Evolutionary conservation across 2,329 filamentous ascomycete species (phyloP).

Genomic region (Hypoxylon sp.): DNA sequence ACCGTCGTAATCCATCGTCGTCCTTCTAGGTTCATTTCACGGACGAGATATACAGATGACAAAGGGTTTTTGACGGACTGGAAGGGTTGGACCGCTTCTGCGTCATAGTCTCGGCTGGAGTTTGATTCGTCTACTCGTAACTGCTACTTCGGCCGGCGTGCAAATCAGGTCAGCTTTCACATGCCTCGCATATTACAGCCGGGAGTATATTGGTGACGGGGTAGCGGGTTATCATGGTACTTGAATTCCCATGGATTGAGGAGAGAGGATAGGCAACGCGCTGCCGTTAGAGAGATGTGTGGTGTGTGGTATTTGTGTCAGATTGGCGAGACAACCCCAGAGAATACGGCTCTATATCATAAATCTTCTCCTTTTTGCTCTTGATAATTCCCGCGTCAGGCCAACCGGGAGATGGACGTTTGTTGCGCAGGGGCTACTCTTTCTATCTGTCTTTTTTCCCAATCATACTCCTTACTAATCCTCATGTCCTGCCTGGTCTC

Average conservation of each 20-base stretch:
- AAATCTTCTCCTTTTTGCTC: slow-evolving; percentile 64
- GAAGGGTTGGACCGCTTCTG: slow-evolving; percentile 53
- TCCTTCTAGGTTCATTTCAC: slow-evolving; percentile 50
- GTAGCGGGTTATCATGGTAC: slow-evolving; percentile 48
- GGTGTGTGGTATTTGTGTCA: slow-evolving; percentile 55
- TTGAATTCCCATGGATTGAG: slow-evolving; percentile 48
- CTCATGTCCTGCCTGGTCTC: slow-evolving; percentile 47
- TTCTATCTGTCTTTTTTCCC: slow-evolving; percentile 52
- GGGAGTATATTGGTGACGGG: slow-evolving; percentile 52
- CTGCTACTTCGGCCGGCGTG: slow-evolving; percentile 51
- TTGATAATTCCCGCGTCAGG: slow-evolving; percentile 55
- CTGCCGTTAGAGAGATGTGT: slow-evolving; percentile 52
- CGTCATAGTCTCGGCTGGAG: slow-evolving; percentile 55
- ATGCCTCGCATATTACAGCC: slow-evolving; percentile 47
- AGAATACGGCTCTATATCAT: slow-evolving; percentile 62
- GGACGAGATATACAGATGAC: slow-evolving; percentile 52
- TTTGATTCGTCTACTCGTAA: slow-evolving; percentile 54
- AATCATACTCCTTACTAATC: slow-evolving; percentile 53
- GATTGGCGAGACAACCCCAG: slow-evolving; percentile 55
- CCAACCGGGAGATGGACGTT: slow-evolving; percentile 53
- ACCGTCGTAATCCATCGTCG: slow-evolving; percentile 52
- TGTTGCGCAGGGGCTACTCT: slow-evolving; percentile 53
- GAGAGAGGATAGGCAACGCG: slow-evolving; percentile 47
- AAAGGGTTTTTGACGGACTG: slow-evolving; percentile 51
- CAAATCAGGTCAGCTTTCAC: slow-evolving; percentile 51